Conservation (phyloP, 2,329 filamentous ascomycete species). For the Penicillium glabrum region DNA sequence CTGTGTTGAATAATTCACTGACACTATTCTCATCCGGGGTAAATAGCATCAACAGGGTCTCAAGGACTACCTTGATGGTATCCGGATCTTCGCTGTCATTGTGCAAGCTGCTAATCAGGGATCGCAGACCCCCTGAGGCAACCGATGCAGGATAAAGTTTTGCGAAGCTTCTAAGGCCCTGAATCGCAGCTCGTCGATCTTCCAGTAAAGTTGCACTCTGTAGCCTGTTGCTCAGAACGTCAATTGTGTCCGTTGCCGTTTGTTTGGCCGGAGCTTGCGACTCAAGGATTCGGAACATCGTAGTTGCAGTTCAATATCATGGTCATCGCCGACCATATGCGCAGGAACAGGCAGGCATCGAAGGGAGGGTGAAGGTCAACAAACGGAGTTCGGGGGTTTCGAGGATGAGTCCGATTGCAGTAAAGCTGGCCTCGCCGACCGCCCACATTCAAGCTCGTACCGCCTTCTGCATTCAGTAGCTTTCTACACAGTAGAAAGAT, state of each 20-base stretch:
- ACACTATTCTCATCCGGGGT: slow-evolving; percentile 64
- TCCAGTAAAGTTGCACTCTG: slow-evolving; percentile 88
- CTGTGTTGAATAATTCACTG: slow-evolving; percentile 28
- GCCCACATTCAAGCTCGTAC: background rate
- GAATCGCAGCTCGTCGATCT: slow-evolving; percentile 88
- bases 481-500: background rate
- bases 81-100: slow-evolving; percentile 94
- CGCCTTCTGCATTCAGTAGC: background rate
- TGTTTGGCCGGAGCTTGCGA: slow-evolving; percentile 86
- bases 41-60: slow-evolving; percentile 94
- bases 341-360: slow-evolving; percentile 31
- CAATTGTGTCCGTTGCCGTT: slow-evolving; percentile 92
- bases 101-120: slow-evolving; percentile 78
- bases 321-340: slow-evolving; percentile 36
- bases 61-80: slow-evolving; percentile 90
- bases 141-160: slow-evolving; percentile 96
- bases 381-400: slow-evolving; percentile 3
- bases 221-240: slow-evolving; percentile 80
- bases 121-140: slow-evolving; percentile 85
- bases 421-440: slow-evolving; percentile 21
- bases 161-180: slow-evolving; percentile 90
- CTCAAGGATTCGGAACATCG: slow-evolving; percentile 60
- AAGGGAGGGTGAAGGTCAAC: slow-evolving; percentile 13
- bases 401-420: slow-evolving; percentile 9
- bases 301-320: slow-evolving; percentile 40